Percentiles rank a stretch among this genome's conserved stretches.
Evolutionary conservation across 179 eudicot species (phyloP).

Genomic region (Patellifolia procumbens): DNA sequence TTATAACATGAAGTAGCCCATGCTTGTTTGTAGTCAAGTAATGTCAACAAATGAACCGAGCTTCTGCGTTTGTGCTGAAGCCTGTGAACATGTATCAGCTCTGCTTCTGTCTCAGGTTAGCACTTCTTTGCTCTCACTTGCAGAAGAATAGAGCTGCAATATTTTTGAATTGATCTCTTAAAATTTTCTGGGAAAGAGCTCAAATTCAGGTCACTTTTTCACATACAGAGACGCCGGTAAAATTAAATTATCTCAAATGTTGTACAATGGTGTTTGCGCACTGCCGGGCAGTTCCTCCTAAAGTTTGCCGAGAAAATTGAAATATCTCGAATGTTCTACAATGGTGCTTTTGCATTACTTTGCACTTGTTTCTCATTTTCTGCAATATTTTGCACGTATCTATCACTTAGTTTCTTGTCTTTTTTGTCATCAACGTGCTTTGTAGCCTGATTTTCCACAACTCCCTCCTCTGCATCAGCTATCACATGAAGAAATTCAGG

Average conservation of each 20-base stretch:
- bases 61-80: background rate
- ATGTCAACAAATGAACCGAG: background rate
- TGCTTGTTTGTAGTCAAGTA: background rate
- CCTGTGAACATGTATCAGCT: background rate
- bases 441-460: conserved; percentile 29
- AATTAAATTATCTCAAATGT: background rate
- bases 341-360: background rate
- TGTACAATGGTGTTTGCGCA: background rate
- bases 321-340: background rate
- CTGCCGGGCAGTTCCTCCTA: conserved; percentile 7
- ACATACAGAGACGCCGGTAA: background rate
- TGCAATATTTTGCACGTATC: conserved; percentile 5
- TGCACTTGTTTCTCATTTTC: conserved; percentile 17
- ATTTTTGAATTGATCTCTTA: background rate
- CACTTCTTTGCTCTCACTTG: background rate
- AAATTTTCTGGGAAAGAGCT: background rate
- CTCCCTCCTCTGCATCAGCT: conserved; percentile 23
- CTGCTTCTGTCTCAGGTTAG: conserved; percentile 9
- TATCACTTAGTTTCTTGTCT: conserved; percentile 14
- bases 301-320: conserved; percentile 5
- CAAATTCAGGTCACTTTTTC: background rate
- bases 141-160: background rate
- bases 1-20: background rate
- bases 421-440: conserved; percentile 11
- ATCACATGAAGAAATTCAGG: conserved; percentile 47